Base-by-base conservation (phyloP, 2,329 filamentous ascomycete species). In the Fusarium sp. region DNA sequence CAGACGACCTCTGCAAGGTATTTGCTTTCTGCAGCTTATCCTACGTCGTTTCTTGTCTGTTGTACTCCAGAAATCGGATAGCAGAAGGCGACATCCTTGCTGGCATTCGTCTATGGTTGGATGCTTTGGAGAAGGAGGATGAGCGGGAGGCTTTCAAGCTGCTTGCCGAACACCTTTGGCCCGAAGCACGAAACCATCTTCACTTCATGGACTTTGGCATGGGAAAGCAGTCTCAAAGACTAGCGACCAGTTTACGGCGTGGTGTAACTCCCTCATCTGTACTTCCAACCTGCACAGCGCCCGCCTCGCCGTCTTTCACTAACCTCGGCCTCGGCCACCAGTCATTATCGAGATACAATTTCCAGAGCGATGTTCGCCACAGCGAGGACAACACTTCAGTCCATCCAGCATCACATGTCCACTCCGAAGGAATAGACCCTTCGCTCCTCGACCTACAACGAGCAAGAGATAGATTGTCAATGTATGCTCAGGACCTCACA, bases 1-100 rank as follows among this genome's bases (percentile, higher is more conserved):
- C 74, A 0, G 65, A 53, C 15, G 49, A 66, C 2, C 53, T 74
- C 0, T 16, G 22, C 3, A 60, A 64, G 0, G 12, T 74, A 2
- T 72, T 75, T 12, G 70, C 73, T 0, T 72, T 75, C 9, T 58
- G 70, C 9, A 63, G 67, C 12, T n/a, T 75, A 2, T 75, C 73
- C 0, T 73, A 74, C 3, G 68, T 73, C 0, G 64, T 72, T 1
- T 75, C 73, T 0, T 20, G 55, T 6, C 57, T 75, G 0, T 47
- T 75, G 0, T 32, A 29, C 5, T 25, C 52, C 0, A 59, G 51
- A 4, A 53, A 42, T 0, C 34, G 63, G 3, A 2, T 75, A 2
- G n/a, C 18, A 4, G 15, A 69, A 11, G 8, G 14, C 0, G 52
- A 73, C 0, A 63, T 75, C 2, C 34, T 75, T 0, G 45, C 50